phyloP scores from a whole-genome alignment of 805 yeast genomes.

The Hanseniaspora vineae region DNA sequence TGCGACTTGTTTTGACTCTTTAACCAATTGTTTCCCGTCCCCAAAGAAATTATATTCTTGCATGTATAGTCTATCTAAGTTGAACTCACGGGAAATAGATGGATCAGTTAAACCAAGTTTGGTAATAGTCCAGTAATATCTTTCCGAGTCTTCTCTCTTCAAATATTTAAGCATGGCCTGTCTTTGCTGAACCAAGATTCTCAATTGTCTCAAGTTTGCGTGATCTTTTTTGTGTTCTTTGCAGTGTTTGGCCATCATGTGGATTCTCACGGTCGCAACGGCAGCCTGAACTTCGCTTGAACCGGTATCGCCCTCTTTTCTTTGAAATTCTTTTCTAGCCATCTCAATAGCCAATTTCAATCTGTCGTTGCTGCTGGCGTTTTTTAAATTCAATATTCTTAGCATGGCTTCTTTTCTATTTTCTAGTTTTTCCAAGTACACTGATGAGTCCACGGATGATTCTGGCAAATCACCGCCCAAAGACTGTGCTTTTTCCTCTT shows the following conservation, averaged over 20 bases:
- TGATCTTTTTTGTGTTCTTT: constrained; percentile 60
- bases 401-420: constrained; percentile 53
- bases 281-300: constrained; percentile 97
- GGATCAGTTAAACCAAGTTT: constrained; percentile 81
- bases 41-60: constrained; percentile 72
- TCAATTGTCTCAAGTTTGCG: constrained; percentile 52
- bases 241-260: constrained; percentile 63
- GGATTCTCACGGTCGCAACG: constrained; percentile 67
- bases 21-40: constrained; percentile 47
- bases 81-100: constrained; percentile 66
- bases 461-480: constrained; percentile 30
- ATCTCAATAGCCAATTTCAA: constrained; percentile 43
- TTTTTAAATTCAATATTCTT: constrained; percentile 63
- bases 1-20: constrained; percentile 35
- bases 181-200: constrained; percentile 81
- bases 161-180: constrained; percentile 73
- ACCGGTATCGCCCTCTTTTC: constrained; percentile 85
- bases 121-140: constrained; percentile 74
- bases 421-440: constrained; percentile 30
- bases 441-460: constrained; percentile 8
- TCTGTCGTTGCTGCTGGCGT: constrained; percentile 47
- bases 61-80: constrained; percentile 64
- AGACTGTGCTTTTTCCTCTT: constrained; percentile 39
- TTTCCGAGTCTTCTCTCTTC: constrained; percentile 66
- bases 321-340: constrained; percentile 69